These are phyloP conservation scores for Phyllosticta citriasiana DNA, from an alignment of 2,329 filamentous ascomycete species.

Conservation along the genomic window DNA sequence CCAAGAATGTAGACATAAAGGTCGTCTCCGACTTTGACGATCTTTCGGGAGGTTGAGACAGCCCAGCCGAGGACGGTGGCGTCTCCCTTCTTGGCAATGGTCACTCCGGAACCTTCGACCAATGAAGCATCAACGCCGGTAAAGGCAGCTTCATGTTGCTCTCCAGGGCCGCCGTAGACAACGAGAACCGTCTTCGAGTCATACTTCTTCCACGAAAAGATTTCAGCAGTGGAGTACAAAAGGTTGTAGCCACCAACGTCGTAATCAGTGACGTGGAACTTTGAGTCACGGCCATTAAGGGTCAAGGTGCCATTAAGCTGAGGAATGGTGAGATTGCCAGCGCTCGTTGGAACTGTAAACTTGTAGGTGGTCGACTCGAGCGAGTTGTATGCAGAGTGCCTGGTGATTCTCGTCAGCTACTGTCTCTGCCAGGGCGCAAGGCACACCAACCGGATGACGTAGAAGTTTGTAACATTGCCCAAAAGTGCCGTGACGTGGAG, in stretches of 20 bases:
- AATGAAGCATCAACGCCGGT: slow-evolving; percentile 25
- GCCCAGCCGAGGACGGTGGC: slow-evolving; percentile 46
- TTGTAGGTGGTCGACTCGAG: slow-evolving; percentile 50
- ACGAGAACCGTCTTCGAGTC: slow-evolving; percentile 49
- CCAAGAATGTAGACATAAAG: slow-evolving; percentile 49
- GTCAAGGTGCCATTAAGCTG: slow-evolving; percentile 48
- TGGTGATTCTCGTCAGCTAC: slow-evolving; percentile 12
- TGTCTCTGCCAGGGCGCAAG: background rate
- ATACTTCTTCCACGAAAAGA: slow-evolving; percentile 57
- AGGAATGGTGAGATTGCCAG: slow-evolving; percentile 46
- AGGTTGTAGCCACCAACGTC: slow-evolving; percentile 48
- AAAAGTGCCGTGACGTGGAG: slow-evolving; percentile 54
- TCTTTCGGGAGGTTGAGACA: slow-evolving; percentile 42
- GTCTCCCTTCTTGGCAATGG: slow-evolving; percentile 28
- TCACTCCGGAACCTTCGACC: slow-evolving; percentile 33
- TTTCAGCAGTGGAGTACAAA: slow-evolving; percentile 59
- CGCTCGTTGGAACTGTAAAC: slow-evolving; percentile 52
- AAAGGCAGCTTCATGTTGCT: slow-evolving; percentile 54
- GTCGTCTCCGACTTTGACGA: slow-evolving; percentile 40
- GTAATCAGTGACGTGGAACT: slow-evolving; percentile 58
- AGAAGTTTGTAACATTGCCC: slow-evolving; percentile 48
- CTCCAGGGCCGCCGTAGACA: slow-evolving; percentile 52
- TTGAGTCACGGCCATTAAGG: slow-evolving; percentile 55
- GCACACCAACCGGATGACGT: slow-evolving; percentile 38
- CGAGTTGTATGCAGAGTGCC: slow-evolving; percentile 57